Conservation (phyloP, 345 rosid species). For the Iberis pinnata region DNA sequence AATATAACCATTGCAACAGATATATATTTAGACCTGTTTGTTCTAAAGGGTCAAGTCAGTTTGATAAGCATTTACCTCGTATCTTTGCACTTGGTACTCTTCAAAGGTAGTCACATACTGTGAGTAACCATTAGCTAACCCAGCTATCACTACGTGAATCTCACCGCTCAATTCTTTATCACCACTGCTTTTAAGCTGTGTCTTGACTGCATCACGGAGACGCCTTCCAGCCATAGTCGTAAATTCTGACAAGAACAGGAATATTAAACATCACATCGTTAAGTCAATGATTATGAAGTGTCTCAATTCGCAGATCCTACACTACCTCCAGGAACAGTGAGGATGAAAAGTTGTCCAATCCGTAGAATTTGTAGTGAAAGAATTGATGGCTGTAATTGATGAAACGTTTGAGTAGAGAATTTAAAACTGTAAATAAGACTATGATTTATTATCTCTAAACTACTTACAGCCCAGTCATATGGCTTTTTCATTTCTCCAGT, state of each 20-base stretch:
- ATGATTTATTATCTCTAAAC: background rate
- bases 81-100: slow-evolving; percentile 90
- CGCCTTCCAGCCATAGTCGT: slow-evolving; percentile 99
- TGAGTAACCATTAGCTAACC: slow-evolving; percentile 87
- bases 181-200: slow-evolving; percentile 48
- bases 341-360: slow-evolving; percentile 89
- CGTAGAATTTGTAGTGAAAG: slow-evolving; percentile 88
- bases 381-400: slow-evolving; percentile 66
- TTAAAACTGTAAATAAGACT: slow-evolving; percentile 1
- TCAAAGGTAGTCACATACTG: slow-evolving; percentile 91
- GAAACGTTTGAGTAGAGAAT: slow-evolving; percentile 20
- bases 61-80: slow-evolving; percentile 53
- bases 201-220: slow-evolving; percentile 87
- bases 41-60: background rate
- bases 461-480: slow-evolving; percentile 93
- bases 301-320: slow-evolving; percentile 15
- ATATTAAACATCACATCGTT: slow-evolving; percentile 7
- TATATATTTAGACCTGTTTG: background rate
- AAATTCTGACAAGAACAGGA: slow-evolving; percentile 50
- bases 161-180: slow-evolving; percentile 36
- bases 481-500: slow-evolving; percentile 96
- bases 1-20: slow-evolving; percentile 16
- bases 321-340: slow-evolving; percentile 91
- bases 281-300: slow-evolving; percentile 2
- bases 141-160: slow-evolving; percentile 82